phyloP scores from a whole-genome alignment of 768 basidiomycete genomes.

The Lactifluus hygrophoroides region DNA sequence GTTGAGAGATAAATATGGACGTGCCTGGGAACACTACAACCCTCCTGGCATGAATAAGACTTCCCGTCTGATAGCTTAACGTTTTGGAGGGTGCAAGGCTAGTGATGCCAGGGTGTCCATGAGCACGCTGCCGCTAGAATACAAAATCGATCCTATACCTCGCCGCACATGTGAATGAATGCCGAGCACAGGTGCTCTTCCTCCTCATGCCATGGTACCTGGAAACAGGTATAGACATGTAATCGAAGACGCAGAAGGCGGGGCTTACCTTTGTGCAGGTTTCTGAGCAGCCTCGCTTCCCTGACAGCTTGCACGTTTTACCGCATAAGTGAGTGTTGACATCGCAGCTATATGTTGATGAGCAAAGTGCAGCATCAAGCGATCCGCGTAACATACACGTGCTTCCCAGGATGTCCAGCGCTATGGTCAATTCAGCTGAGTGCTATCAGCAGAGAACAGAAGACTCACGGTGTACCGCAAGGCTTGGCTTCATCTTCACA shows the following conservation, averaged over 20 bases:
- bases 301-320: slow-evolving; percentile 36
- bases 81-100: slow-evolving; percentile 6
- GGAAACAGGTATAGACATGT: not conserved
- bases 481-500: slow-evolving; percentile 27
- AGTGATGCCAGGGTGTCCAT: not conserved
- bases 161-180: slow-evolving; percentile 51
- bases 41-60: not conserved
- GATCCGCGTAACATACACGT: slow-evolving; percentile 36
- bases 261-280: slow-evolving; percentile 45
- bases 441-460: not conserved
- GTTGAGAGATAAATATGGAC: not conserved
- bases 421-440: slow-evolving; percentile 24
- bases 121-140: not conserved
- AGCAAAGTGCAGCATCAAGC: not conserved
- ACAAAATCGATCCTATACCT: slow-evolving; percentile 29
- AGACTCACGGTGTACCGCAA: slow-evolving; percentile 41
- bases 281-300: slow-evolving; percentile 41
- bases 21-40: slow-evolving; percentile 1
- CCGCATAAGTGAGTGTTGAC: slow-evolving; percentile 47
- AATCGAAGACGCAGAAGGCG: too few relatives aligned
- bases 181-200: too few relatives aligned
- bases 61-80: too few relatives aligned
- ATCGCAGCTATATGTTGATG: slow-evolving; percentile 47
- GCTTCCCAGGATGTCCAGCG: slow-evolving; percentile 47
- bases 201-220: slow-evolving; percentile 42